A percentile compares a stretch with the other conserved stretches of the same genome.
Evolutionary conservation across 495 filamentous ascomycete genomes (phyloP).

Genomic region (Trichoderma parareesei): DNA sequence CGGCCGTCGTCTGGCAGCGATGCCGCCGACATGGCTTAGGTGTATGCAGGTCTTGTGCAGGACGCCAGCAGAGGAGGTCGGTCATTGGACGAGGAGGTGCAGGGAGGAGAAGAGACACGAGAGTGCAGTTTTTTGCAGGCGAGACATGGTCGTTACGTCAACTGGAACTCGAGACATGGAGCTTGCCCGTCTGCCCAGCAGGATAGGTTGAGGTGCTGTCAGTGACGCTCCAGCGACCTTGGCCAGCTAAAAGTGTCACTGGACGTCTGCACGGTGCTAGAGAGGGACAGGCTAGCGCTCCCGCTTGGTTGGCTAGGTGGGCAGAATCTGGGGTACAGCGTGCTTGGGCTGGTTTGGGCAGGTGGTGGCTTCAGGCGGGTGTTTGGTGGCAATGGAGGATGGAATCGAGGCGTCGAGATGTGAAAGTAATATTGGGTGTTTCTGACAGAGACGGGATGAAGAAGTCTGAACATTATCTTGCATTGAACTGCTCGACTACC

Average conservation of each 20-base stretch:
- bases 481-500: too few relatives aligned
- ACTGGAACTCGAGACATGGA: neutral
- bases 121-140: neutral
- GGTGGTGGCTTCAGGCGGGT: neutral
- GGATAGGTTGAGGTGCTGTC: neutral
- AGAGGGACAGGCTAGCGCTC: neutral
- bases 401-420: too few relatives aligned
- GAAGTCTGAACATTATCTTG: too few relatives aligned
- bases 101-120: neutral
- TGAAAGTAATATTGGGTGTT: too few relatives aligned
- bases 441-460: too few relatives aligned
- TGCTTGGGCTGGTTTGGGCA: constrained; percentile 5
- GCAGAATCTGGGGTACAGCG: constrained; percentile 7
- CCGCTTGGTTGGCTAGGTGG: neutral
- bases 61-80: neutral
- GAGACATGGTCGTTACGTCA: neutral
- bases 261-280: too few relatives aligned
- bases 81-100: neutral
- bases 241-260: neutral
- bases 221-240: neutral
- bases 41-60: neutral
- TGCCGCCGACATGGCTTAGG: neutral
- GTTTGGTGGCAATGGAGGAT: too few relatives aligned
- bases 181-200: too few relatives aligned
- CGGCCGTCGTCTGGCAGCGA: constrained; percentile 2